Evolutionary conservation across 2,329 filamentous ascomycete genomes (phyloP).

Genomic region (Apiospora aurea): DNA sequence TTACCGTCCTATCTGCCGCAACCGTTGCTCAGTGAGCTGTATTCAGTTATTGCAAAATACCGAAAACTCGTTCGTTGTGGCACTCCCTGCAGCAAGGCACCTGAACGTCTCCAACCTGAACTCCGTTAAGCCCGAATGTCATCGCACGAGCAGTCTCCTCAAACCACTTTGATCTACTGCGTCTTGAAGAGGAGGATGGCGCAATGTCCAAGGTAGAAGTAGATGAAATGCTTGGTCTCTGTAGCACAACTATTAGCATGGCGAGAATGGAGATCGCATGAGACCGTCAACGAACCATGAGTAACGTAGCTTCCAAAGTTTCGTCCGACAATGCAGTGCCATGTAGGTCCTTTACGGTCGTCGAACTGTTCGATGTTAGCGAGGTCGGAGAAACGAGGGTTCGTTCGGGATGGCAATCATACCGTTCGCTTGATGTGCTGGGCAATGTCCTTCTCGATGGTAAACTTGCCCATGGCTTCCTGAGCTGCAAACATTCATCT

Average conservation of each 20-base stretch:
- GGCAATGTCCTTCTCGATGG: conserved; percentile 63
- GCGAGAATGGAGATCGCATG: conserved; percentile 19
- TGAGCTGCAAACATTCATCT: conserved; percentile 52
- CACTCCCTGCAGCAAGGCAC: not conserved
- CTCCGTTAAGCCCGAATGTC: conserved; percentile 19
- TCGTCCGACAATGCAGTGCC: conserved; percentile 98
- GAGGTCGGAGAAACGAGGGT: conserved; percentile 21
- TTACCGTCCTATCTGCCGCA: not conserved
- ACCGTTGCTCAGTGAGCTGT: not conserved
- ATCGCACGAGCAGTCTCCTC: not conserved
- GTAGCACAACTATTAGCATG: conserved; percentile 31
- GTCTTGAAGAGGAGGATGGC: conserved; percentile 99
- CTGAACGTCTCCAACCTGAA: conserved; percentile 11
- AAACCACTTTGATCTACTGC: conserved; percentile 64
- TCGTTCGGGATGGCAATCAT: conserved; percentile 52
- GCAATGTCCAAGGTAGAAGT: conserved; percentile 99
- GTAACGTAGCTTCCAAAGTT: conserved; percentile 99
- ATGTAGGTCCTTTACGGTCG: conserved; percentile 94
- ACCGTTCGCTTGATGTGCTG: conserved; percentile 46
- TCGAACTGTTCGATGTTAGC: conserved; percentile 73
- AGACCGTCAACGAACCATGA: conserved; percentile 70
- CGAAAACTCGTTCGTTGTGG: not conserved
- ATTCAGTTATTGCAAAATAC: conserved; percentile 13
- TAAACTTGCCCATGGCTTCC: conserved; percentile 69
- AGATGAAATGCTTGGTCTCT: conserved; percentile 99